Evolutionary conservation across 2,329 filamentous ascomycete genomes (phyloP).

Genomic region (Epicoccum sorghinum): DNA sequence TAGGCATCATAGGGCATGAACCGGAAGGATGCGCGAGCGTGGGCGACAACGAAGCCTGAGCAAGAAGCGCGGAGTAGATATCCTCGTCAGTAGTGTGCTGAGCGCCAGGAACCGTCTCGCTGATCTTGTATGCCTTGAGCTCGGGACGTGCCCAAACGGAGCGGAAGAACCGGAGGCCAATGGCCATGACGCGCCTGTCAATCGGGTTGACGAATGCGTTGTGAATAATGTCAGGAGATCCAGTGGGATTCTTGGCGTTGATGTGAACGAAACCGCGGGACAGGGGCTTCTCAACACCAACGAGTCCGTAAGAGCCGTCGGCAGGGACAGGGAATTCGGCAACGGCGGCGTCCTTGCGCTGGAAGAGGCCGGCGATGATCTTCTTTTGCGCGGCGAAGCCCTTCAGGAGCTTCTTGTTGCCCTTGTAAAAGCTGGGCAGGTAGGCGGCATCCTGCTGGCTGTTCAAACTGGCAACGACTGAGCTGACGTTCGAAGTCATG

Average conservation of each 20-base stretch:
- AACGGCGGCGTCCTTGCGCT: constrained; percentile 31
- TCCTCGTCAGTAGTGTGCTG: constrained; percentile 32
- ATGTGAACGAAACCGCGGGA: constrained; percentile 45
- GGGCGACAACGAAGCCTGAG: constrained; percentile 28
- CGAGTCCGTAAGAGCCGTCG: constrained; percentile 33
- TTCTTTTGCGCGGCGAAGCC: constrained; percentile 33
- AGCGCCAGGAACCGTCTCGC: constrained; percentile 31
- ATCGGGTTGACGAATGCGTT: constrained; percentile 39
- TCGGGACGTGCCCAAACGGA: constrained; percentile 34
- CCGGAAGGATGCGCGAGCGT: constrained; percentile 40
- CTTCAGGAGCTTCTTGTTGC: constrained; percentile 25
- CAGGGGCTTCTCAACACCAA: constrained; percentile 40
- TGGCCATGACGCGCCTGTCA: constrained; percentile 35
- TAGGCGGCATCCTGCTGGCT: constrained; percentile 30
- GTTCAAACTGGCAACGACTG: constrained; percentile 22
- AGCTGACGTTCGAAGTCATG: constrained; percentile 23
- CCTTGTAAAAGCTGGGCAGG: constrained; percentile 32
- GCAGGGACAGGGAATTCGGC: constrained; percentile 45
- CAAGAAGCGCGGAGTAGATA: constrained; percentile 27
- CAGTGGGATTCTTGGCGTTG: constrained; percentile 37
- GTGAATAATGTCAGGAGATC: constrained; percentile 32
- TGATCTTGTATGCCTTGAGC: constrained; percentile 29
- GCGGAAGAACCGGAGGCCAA: constrained; percentile 45
- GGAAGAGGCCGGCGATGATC: constrained; percentile 28
- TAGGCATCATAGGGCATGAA: constrained; percentile 38